Base-by-base conservation (phyloP, 257 asterid genomes). In the Nicotiana knightiana region DNA sequence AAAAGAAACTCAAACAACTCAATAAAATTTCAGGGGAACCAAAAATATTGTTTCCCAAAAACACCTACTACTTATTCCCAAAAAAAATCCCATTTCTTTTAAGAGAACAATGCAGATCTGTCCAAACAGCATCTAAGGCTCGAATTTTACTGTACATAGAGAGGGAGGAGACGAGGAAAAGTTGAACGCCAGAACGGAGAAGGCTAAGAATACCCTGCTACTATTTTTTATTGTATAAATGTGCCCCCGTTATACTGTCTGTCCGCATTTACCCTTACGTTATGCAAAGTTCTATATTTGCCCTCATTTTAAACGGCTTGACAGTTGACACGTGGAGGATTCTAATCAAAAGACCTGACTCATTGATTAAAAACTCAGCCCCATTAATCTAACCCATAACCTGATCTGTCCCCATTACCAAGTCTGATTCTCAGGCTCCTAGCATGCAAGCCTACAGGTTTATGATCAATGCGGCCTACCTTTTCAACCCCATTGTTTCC, bases 371-470 rank as follows among this genome's bases (percentile, higher is more conserved):
- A 54, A 54, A 15, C 6, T 15, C 59, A 54, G 59, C 59, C 17
- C n/a, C 59, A 54, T 54, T 15, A 54, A 54, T 54, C 17, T 54
- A 16, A 54, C 59, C 18, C n/a, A 54, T 54, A 54, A 54, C 17
- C 58, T 18, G 5, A 54, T 15, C 18, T 0, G n/a, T 13, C 59
- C 59, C 48, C 35, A n/a, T 82, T 90, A 35, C 33, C 54, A 88
- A 54, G 53, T 64, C 85, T 86, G 33, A 94, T 85, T 85, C 92
- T 90, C 80, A 95, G 82, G 83, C 94, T 92, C 88, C 99, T 90
- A 81, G 91, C 78, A 4, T 97, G 97, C 87, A 95, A 84, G 86
- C 93, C 90, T 89, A 95, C 87, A 53, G 97, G 94, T 86, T 87
- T 92, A 86, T 89, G 86, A 67, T 90, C 91, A 86, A 86, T 82